phyloP scores from a whole-genome alignment of 371 early-diverging fungal genomes.

The Phascolomyces articulosus region DNA sequence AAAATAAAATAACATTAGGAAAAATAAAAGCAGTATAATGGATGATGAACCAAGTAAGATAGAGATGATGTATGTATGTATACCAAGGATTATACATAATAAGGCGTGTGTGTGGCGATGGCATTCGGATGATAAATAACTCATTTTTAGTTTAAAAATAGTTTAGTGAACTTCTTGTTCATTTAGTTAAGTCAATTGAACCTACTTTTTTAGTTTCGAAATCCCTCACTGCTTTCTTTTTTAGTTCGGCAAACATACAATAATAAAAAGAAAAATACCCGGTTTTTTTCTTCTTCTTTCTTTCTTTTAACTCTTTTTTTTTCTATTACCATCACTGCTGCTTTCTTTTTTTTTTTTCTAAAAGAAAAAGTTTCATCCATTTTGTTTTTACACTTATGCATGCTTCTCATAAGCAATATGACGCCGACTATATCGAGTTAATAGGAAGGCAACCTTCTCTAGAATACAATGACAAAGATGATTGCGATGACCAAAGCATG shows the following conservation, averaged over 20 bases:
- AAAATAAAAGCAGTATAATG: too few relatives aligned
- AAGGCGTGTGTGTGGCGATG: too few relatives aligned
- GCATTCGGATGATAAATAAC: neutral
- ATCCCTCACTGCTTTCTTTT: too few relatives aligned
- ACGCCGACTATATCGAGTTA: slow-evolving; percentile 31
- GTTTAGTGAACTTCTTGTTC: neutral
- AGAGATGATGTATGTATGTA: too few relatives aligned
- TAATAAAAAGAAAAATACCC: slow-evolving; percentile 2
- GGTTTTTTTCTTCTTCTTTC: neutral
- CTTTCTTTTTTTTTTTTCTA: neutral
- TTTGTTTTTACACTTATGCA: slow-evolving; percentile 15
- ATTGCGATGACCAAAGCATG: slow-evolving; percentile 22
- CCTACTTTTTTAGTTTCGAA: neutral
- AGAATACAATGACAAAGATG: slow-evolving; percentile 9
- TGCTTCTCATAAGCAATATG: slow-evolving; percentile 7
- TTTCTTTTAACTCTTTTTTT: too few relatives aligned
- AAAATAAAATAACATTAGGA: too few relatives aligned
- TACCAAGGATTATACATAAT: too few relatives aligned
- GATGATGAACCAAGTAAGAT: neutral
- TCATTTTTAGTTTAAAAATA: neutral
- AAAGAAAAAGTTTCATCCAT: too few relatives aligned
- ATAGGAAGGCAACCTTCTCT: slow-evolving; percentile 11
- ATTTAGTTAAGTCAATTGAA: neutral
- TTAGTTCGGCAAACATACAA: too few relatives aligned
- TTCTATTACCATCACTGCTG: neutral